Evolutionary conservation across 2,329 filamentous ascomycete genomes (phyloP), one percentile per base, ranked within the genome.

Genomic region (Colletotrichum gloeosporioides): DNA sequence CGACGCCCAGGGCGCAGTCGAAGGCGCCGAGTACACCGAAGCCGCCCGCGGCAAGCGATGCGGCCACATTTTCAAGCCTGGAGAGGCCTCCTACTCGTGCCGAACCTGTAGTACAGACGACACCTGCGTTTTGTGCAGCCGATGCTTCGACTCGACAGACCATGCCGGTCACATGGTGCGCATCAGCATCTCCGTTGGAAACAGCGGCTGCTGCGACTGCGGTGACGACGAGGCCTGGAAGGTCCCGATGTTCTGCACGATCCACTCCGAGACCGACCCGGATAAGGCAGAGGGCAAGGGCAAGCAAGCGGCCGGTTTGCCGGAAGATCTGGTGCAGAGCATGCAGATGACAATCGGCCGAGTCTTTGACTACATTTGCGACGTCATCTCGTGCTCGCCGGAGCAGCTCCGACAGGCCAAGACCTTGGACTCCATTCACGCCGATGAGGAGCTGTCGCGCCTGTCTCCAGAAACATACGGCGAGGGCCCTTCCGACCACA

Each of bases 161-260:
- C 97, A 99, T 84, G 94, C 95, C 13, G 96, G 94, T 15, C 97
- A 99, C 85, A 95, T 95, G 87, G 96, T 99, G 71, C 94, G 95
- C 81, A 95, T 99, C 75, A 94, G 91, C 74, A 93, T 98, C 63
- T 98, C 96, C 1, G 92, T 94, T 4, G 96, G 96, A 8, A 98
- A 98, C 82, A 97, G 94, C 82, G 96, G 96, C 61, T 99, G 98
- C 87, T 99, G 97, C 85, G 97, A 99, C 85, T 99, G 97, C 83
- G 97, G 97, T 75, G 97, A 99, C 82, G 92, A 94, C 25, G 98
- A 99, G 85, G 98, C 97, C 13, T 99, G 98, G 96, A 93, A 93
- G 82, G 89, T 92, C 64, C 96, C 96, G 59, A 90, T 99, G 78
- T 93, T 95, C 83, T 99, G 97, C 87, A 96, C 96, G 44, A 99